Evolutionary conservation across 2,329 filamentous ascomycete species (phyloP).

Genomic region (Cryphonectria radicalis): DNA sequence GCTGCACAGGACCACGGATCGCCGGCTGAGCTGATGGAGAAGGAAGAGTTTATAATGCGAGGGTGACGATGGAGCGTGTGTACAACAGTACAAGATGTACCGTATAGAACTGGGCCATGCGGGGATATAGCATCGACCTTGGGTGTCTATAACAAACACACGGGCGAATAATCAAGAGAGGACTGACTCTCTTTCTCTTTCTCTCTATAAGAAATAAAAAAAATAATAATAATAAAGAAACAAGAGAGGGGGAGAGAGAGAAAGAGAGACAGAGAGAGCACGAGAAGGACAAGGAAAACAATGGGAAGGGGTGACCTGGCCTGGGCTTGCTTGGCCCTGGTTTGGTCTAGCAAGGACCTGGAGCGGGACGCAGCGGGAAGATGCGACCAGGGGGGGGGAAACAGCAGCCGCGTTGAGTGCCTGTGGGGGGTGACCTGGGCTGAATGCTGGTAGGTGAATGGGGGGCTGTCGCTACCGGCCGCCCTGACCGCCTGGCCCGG

Average conservation of each 20-base stretch:
- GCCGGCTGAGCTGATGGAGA: background rate
- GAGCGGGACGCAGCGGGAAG: constrained; percentile 4
- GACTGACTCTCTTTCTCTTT: background rate
- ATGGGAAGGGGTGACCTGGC: constrained; percentile 2
- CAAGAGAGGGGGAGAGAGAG: no score
- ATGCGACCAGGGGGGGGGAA: background rate
- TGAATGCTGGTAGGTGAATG: background rate
- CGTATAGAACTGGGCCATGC: background rate
- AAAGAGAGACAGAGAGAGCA: background rate
- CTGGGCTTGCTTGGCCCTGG: background rate
- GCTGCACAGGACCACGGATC: background rate
- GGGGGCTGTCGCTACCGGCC: background rate
- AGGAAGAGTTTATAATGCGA: background rate
- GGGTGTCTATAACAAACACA: background rate
- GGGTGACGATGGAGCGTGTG: background rate
- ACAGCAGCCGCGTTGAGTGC: background rate
- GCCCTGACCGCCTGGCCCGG: constrained; percentile 10
- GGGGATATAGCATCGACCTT: background rate
- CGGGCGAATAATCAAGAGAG: background rate
- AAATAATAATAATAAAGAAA: no score
- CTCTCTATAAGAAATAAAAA: no score
- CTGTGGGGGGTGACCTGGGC: background rate
- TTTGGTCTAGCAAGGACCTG: background rate
- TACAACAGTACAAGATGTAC: background rate
- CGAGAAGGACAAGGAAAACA: background rate